Evolutionary conservation across 768 basidiomycete species (phyloP).

Genomic region (Boletus rex-veris): DNA sequence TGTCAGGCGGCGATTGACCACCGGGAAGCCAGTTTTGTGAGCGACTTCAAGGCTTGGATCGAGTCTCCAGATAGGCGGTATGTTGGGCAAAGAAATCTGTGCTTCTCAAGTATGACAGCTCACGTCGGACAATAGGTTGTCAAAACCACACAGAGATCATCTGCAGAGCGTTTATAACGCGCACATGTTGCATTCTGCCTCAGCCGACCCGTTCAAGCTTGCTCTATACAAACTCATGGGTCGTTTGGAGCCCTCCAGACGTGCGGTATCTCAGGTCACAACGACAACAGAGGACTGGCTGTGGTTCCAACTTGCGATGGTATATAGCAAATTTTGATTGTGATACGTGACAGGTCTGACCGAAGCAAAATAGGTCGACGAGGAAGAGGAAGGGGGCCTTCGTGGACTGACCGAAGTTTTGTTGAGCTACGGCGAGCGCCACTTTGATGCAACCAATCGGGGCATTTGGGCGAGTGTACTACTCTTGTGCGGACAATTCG

Average conservation of each 20-base stretch:
- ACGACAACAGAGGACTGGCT: conserved; percentile 96
- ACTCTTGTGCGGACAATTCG: conserved; percentile 92
- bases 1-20: conserved; percentile 70
- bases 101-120: not conserved
- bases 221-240: conserved; percentile 96
- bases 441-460: conserved; percentile 66
- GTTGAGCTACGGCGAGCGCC: conserved; percentile 74
- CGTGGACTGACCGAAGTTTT: conserved; percentile 71
- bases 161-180: conserved; percentile 78
- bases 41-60: conserved; percentile 79
- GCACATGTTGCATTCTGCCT: conserved; percentile 85
- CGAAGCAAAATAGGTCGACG: conserved; percentile 54
- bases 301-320: conserved; percentile 94
- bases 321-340: conserved; percentile 16
- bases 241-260: conserved; percentile 76
- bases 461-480: conserved; percentile 82
- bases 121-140: conserved; percentile 43
- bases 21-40: conserved; percentile 79
- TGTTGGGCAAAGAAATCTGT: conserved; percentile 14
- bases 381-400: conserved; percentile 77
- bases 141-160: conserved; percentile 74
- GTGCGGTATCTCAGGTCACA: conserved; percentile 81
- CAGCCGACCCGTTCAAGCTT: conserved; percentile 92
- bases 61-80: conserved; percentile 77
- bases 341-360: not conserved